Base-by-base conservation (phyloP, 306 rosid genomes). In the Gynostemma pentaphyllum region DNA sequence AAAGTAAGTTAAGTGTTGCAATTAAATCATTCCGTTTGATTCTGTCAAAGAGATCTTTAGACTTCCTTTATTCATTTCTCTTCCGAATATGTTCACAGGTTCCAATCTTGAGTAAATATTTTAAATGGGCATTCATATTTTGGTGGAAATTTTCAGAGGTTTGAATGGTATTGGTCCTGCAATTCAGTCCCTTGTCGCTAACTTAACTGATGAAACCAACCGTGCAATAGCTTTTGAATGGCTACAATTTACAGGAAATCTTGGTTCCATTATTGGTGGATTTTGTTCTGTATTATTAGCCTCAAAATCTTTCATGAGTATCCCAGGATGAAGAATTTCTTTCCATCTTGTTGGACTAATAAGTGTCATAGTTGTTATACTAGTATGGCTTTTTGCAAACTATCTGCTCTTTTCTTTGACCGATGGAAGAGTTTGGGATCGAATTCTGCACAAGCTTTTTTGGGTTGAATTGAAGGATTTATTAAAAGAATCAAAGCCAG, bases 151-250 rank as follows among this genome's bases (percentile, higher is more conserved):
- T 69, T 90, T 95, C 28, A 85, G 96, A 81, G 97, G 89, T 11
- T 82, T 87, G 64, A 90, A 87, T 42, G 97, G 97, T 56, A 83
- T 90, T 18, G 97, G 97, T 56, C 87, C 96, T 15, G 91, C 97
- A 30, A 83, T 90, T 57, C 88, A 71, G 53, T 90, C 97, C 18
- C 80, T 87, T 0, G 84, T 87, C 32, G 97, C 94, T 8, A 96
- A 90, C 49, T 85, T 91, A 18, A 85, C 91, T 9, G 77, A 81
- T 16, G 92, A 87, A 6, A 66, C 69, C 79, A 87, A 85, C 67
- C 90, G 87, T 1, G 97, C 96, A 0, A 23, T 66, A 26, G 95
- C 96, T 5, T 90, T 90, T 66, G 96, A 96, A 54, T 87, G 94
- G 90, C 80, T 90, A 7, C 82, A 74, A 52, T 59, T 87, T 2